A percentile compares a stretch with the other conserved stretches of the same genome.
These are phyloP conservation scores for Teratosphaeria pseudoeucalypti DNA, from an alignment of 2,329 filamentous ascomycete genomes.

Conservation along the genomic window DNA sequence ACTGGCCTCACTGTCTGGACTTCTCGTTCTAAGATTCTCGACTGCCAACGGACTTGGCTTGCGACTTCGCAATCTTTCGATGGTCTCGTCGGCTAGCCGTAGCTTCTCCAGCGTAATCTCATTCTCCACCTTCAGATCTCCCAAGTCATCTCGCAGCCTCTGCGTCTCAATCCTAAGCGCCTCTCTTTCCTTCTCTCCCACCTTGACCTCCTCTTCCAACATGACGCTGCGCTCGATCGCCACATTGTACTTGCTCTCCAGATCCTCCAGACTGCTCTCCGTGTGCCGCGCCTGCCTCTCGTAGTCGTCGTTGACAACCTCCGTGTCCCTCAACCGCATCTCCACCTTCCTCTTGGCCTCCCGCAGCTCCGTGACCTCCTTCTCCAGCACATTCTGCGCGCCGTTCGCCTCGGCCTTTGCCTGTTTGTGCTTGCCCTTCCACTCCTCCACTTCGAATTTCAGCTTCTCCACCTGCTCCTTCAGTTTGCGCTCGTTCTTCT, in stretches of 20 bases:
- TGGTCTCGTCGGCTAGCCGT: conserved; percentile 52
- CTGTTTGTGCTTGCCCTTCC: conserved; percentile 98
- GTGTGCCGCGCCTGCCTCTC: conserved; percentile 94
- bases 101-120: conserved; percentile 93
- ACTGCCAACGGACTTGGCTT: conserved; percentile 41
- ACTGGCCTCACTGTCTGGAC: conserved; percentile 39
- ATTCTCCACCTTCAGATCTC: conserved; percentile 86
- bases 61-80: conserved; percentile 40
- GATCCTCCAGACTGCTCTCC: conserved; percentile 86
- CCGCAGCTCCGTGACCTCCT: conserved; percentile 86
- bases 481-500: conserved; percentile 79
- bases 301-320: conserved; percentile 97
- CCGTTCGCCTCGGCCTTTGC: conserved; percentile 78
- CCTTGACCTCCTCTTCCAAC: conserved; percentile 88
- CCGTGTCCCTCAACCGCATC: conserved; percentile 79
- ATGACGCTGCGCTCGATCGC: conserved; percentile 85
- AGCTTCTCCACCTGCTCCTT: conserved; percentile 79
- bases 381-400: conserved; percentile 79
- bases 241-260: conserved; percentile 94
- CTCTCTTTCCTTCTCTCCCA: conserved; percentile 86
- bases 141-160: conserved; percentile 77
- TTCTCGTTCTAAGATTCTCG: conserved; percentile 35
- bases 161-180: conserved; percentile 80
- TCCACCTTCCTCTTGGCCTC: conserved; percentile 74
- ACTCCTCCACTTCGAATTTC: conserved; percentile 88